phyloP scores from a whole-genome alignment of 78 protist genomes.

The Chrysochromulina tobinii region DNA sequence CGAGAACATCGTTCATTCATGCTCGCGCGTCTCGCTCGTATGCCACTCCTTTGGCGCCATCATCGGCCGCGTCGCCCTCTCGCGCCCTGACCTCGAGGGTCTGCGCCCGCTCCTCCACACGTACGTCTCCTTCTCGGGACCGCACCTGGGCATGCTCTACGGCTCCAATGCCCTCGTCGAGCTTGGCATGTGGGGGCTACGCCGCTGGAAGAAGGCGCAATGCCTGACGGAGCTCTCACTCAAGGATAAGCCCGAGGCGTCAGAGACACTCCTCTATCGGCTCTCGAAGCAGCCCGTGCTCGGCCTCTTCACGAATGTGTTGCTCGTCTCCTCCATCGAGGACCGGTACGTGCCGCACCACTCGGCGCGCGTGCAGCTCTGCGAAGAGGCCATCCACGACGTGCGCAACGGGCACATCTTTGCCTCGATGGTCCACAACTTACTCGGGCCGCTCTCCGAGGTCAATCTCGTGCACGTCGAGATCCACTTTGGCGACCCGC shows the following conservation, averaged over 20 bases:
- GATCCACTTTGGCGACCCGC: too few relatives aligned
- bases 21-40: not conserved
- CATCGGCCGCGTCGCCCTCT: not conserved
- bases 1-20: not conserved
- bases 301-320: not conserved
- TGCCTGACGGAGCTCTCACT: conserved; percentile 13
- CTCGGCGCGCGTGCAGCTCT: not conserved
- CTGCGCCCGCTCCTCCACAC: not conserved
- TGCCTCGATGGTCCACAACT: too few relatives aligned
- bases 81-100: not conserved
- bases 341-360: conserved; percentile 25
- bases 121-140: not conserved
- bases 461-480: too few relatives aligned
- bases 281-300: not conserved
- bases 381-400: too few relatives aligned
- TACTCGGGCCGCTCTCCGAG: too few relatives aligned
- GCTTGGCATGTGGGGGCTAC: not conserved
- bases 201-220: not conserved
- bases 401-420: too few relatives aligned
- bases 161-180: not conserved
- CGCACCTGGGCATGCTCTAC: conserved; percentile 31
- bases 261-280: not conserved
- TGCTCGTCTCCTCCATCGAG: conserved; percentile 16
- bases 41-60: conserved; percentile 12
- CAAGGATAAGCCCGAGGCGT: not conserved